Base-by-base conservation (phyloP, 441 rosid genomes). In the Viola pubescens region DNA sequence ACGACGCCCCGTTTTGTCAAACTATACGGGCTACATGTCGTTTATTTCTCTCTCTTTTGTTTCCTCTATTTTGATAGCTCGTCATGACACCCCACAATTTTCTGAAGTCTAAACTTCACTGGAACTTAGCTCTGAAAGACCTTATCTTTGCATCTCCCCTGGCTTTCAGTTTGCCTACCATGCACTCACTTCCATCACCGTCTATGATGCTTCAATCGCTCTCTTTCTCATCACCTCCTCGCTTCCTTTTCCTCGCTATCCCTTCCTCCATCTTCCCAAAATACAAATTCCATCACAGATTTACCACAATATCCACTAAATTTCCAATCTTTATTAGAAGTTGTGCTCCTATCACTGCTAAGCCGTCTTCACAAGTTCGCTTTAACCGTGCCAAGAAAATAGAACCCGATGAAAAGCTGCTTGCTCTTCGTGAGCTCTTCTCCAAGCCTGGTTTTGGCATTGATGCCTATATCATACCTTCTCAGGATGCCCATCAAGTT, bases 401-500 rank as follows among this genome's bases (percentile, higher is more conserved):
- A 37, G 77, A 69, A 60, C 74, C 77, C 11, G 96, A 92, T 63
- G 79, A 82, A 70, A 92, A 87, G 86, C 89, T 92, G 58, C 65
- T 52, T 48, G 79, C 92, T 9, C 74, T 92, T 16, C 84, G 96
- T 42, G 73, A 71, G 68, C 77, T 78, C 40, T 89, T 89, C 60
- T 60, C 88, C 9, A 70, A 69, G 74, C 91, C 92, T 5, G 85
- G 81, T 51, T 68, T 87, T 66, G 91, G 85, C 14, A 82, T 92
- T 66, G 98, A 92, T 60, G 98, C 94, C 12, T 92, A 87, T 63
- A 79, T 92, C 64, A 73, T 92, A 34, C 98, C 98, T 70, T 92
- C 98, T 62, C 97, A 86, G 72, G 98, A 92, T 73, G 92, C 98
- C 7, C 98, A 92, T 66, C 98, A 89, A 92, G 98, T 90, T 63